Percentiles rank a stretch among this genome's conserved stretches.
These are phyloP conservation scores for Pterocarpus macrocarpus DNA, from an alignment of 306 rosid genomes.

Conservation along the genomic window DNA sequence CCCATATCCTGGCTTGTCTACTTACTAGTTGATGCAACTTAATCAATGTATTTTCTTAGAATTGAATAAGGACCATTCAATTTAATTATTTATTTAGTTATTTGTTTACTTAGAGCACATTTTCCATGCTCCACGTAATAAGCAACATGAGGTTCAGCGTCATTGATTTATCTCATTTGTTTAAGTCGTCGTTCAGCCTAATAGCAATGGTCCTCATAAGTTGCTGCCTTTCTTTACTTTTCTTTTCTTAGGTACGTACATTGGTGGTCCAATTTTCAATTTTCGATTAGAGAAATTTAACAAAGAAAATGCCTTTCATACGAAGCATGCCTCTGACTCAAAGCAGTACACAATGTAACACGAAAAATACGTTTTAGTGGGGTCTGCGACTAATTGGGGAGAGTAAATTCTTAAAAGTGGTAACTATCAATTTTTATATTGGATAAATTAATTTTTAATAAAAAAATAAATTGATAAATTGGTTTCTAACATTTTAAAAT, in stretches of 20 bases:
- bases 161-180: conserved; percentile 17
- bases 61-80: background rate
- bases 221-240: conserved; percentile 37
- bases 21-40: conserved; percentile 33
- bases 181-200: conserved; percentile 34
- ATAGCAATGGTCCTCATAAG: conserved; percentile 40
- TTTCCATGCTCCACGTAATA: conserved; percentile 16
- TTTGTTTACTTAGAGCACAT: conserved; percentile 15
- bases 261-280: conserved; percentile 33
- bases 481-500: no score
- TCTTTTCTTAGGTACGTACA: conserved; percentile 14
- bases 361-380: no score
- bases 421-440: no score
- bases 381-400: no score
- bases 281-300: background rate
- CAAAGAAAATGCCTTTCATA: background rate
- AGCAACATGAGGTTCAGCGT: conserved; percentile 31
- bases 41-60: background rate
- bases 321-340: no score
- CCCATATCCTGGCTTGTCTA: conserved; percentile 44
- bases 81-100: background rate
- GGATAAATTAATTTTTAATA: no score
- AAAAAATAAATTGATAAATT: no score
- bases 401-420: no score
- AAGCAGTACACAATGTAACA: no score